Evolutionary conservation across 371 early-diverging fungal genomes (phyloP).

Genomic region (Apophysomyces elegans): DNA sequence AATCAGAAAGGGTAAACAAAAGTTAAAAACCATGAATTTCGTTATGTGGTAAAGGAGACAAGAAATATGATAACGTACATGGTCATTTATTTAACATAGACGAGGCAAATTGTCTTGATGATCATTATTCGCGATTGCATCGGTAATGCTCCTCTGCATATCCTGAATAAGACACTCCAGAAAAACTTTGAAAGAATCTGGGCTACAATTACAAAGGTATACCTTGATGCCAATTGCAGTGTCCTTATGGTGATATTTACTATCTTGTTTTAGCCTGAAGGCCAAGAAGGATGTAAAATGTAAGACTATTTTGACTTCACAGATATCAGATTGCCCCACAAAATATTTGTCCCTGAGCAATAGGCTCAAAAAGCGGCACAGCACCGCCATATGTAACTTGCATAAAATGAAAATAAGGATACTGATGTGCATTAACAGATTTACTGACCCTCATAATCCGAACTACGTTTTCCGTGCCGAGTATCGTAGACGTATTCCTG

Average conservation of each 20-base stretch:
- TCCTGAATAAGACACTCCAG: slow-evolving; percentile 77
- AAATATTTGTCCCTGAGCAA: slow-evolving; percentile 80
- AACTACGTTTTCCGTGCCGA: slow-evolving; percentile 86
- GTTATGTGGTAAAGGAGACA: too few species aligned
- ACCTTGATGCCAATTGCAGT: too few species aligned
- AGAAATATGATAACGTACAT: too few species aligned
- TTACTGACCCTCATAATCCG: slow-evolving; percentile 67
- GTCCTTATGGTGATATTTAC: background rate
- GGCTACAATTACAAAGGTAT: too few species aligned
- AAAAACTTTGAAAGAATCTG: slow-evolving; percentile 91
- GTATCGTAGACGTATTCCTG: slow-evolving; percentile 94
- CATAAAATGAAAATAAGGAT: background rate
- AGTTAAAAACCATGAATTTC: too few species aligned
- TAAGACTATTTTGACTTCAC: slow-evolving; percentile 92
- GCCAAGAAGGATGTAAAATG: slow-evolving; percentile 77
- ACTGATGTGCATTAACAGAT: slow-evolving; percentile 45
- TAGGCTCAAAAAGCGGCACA: slow-evolving; percentile 77
- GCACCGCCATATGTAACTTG: slow-evolving; percentile 67
- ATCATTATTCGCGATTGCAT: slow-evolving; percentile 97
- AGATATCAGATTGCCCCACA: slow-evolving; percentile 92
- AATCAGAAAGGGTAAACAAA: slow-evolving; percentile 58
- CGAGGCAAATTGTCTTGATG: too few species aligned
- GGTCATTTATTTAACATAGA: too few species aligned
- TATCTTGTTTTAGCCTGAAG: slow-evolving; percentile 65
- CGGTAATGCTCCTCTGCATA: slow-evolving; percentile 84